Evolutionary conservation across 441 rosid genomes (phyloP).

Genomic region (Gossypium aridum): DNA sequence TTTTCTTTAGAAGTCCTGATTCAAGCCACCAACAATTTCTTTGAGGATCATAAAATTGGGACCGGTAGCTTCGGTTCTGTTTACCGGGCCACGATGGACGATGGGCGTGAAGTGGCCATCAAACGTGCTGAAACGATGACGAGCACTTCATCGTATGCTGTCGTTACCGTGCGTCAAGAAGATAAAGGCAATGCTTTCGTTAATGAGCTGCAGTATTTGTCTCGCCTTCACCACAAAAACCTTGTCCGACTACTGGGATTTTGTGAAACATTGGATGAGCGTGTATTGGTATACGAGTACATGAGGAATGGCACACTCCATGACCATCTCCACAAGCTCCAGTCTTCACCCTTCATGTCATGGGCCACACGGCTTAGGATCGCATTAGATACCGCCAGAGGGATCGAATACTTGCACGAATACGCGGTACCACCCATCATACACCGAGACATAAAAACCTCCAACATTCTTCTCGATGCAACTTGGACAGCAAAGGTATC

Average conservation of each 20-base stretch:
- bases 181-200: conserved; percentile 63
- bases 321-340: conserved; percentile 59
- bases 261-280: conserved; percentile 54
- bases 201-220: conserved; percentile 66
- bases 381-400: conserved; percentile 72
- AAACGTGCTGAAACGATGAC: conserved; percentile 56
- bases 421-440: conserved; percentile 58
- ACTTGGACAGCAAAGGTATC: conserved; percentile 66
- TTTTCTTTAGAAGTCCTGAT: conserved; percentile 39
- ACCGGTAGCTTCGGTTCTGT: conserved; percentile 76
- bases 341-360: conserved; percentile 38
- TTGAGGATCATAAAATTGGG: conserved; percentile 47
- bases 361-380: conserved; percentile 53
- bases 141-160: conserved; percentile 17
- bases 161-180: conserved; percentile 30
- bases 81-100: conserved; percentile 42
- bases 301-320: conserved; percentile 61
- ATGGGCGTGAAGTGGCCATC: conserved; percentile 63
- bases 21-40: conserved; percentile 51
- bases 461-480: conserved; percentile 56
- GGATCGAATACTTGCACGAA: conserved; percentile 68
- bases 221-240: conserved; percentile 70
- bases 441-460: conserved; percentile 81
- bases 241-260: conserved; percentile 63
- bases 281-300: conserved; percentile 54